phyloP scores from a whole-genome alignment of 169 alveolate genomes.

The Nephromyces sp. region DNA sequence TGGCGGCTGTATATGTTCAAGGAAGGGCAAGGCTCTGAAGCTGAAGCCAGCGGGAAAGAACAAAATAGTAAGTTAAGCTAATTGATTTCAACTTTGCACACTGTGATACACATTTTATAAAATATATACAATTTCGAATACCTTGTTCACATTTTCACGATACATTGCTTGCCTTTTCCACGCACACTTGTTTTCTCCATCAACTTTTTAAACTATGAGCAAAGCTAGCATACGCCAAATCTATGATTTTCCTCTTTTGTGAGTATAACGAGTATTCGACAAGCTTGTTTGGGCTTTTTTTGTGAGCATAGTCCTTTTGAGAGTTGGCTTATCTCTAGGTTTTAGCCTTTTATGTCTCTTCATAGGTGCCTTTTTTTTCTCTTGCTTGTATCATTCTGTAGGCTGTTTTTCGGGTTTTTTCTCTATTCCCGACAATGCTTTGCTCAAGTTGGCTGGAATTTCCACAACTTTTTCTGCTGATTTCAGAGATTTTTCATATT shows the following conservation, averaged over 20 bases:
- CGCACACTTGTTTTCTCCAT: neutral
- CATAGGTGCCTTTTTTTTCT: neutral
- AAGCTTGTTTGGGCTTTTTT: too few relatives aligned
- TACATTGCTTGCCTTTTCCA: neutral
- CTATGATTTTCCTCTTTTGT: neutral
- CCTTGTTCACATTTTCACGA: too few relatives aligned
- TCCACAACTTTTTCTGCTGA: neutral
- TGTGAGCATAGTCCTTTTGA: too few relatives aligned
- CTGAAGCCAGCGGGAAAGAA: neutral
- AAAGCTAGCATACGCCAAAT: neutral
- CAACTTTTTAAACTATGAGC: neutral
- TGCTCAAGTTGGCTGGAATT: neutral
- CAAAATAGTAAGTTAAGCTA: neutral
- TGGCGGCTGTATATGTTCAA: slow-evolving; percentile 73
- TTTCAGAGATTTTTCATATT: slow-evolving; percentile 51
- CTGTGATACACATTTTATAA: neutral
- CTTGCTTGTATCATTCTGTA: neutral
- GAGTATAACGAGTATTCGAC: too few relatives aligned
- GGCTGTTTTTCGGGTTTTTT: neutral
- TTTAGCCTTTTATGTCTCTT: too few relatives aligned
- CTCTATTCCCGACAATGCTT: neutral
- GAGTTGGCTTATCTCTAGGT: too few relatives aligned
- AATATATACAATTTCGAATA: too few relatives aligned
- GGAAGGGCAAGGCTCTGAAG: slow-evolving; percentile 14
- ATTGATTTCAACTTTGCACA: neutral